Base-by-base conservation (phyloP, 2,329 filamentous ascomycete species). In the Ceratocystis variospora region DNA sequence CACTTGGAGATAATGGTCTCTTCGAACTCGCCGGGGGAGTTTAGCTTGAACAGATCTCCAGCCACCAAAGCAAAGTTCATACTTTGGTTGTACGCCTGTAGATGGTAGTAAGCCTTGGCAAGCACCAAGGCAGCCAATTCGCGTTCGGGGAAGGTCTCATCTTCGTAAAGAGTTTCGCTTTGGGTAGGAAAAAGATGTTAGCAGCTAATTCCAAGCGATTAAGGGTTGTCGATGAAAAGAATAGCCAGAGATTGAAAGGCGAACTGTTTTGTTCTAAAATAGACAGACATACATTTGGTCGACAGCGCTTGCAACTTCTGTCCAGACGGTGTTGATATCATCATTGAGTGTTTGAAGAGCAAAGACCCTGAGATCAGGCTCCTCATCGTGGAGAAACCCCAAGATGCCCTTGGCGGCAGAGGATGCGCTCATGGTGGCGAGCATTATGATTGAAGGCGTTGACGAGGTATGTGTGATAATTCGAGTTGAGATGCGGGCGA, bases 1-100 rank as follows among this genome's bases (percentile, higher is more conserved):
- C 94, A 99, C 82, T 95, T 96, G 68, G 93, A 93, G 76, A 97
- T 92, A 78, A 99, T 97, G 67, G 94, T 99, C 79, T 99, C 92
- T 77, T 99, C 94, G 73, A 96, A 99, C 79, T 99, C 94, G 76
- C 90, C 89, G 64, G 89, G 87, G 65, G 87, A 83, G 73, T 96
- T 89, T 70, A 97, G 84, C 79, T 95, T 90, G 81, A 99, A 96
- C 62, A 96, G 86, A 74, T 96, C 90, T 68, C 94, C 94, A 28
- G 94, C 92, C 68, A 91, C 92, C 59, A 99, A 84, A 70, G 94
- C 94, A 77, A 99, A 97, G 64, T 90, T 89, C 93, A 99, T 97
- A 77, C 93, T 96, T 79, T 99, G 94, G 75, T 96, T 94, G 80
- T 99, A 99, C 76, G 94, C 94, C 78, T 96, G 91, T 64, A 99